phyloP scores from a whole-genome alignment of 441 rosid species.

The Jatropha podagrica region DNA sequence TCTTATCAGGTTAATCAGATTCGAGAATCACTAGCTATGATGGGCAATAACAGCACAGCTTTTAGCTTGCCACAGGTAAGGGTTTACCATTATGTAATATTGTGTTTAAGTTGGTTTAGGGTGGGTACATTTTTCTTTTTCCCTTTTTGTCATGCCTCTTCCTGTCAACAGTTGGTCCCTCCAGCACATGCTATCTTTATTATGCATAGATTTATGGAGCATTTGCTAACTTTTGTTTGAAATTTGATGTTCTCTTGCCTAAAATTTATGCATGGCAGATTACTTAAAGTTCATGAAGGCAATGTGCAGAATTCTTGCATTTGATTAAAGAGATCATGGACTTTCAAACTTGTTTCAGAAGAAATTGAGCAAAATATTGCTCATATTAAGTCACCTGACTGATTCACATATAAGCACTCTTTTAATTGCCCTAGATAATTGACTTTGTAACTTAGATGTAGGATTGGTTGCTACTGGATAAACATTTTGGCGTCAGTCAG shows the following conservation, averaged over 20 bases:
- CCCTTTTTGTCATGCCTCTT: background rate
- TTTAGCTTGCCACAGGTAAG: slow-evolving; percentile 98
- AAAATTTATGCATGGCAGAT: background rate
- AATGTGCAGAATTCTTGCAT: background rate
- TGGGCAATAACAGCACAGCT: slow-evolving; percentile 99
- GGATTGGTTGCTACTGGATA: background rate
- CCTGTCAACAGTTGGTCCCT: background rate
- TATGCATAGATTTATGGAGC: background rate
- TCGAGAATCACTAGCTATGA: slow-evolving; percentile 85
- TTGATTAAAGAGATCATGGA: background rate
- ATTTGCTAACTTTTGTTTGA: background rate
- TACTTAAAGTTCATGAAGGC: background rate
- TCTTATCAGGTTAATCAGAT: slow-evolving; percentile 82
- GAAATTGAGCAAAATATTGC: background rate
- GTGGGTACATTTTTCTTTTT: background rate
- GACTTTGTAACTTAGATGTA: background rate
- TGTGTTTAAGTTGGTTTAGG: slow-evolving; percentile 1
- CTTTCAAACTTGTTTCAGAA: background rate
- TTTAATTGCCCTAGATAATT: background rate
- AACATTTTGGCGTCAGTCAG: background rate
- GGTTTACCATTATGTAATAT: slow-evolving; percentile 12
- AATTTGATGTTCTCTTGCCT: background rate
- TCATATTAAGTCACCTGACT: background rate
- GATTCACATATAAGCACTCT: background rate
- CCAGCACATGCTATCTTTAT: background rate